phyloP scores from a whole-genome alignment of 176 grass and related monocot species.

The Alopecurus myosuroides region DNA sequence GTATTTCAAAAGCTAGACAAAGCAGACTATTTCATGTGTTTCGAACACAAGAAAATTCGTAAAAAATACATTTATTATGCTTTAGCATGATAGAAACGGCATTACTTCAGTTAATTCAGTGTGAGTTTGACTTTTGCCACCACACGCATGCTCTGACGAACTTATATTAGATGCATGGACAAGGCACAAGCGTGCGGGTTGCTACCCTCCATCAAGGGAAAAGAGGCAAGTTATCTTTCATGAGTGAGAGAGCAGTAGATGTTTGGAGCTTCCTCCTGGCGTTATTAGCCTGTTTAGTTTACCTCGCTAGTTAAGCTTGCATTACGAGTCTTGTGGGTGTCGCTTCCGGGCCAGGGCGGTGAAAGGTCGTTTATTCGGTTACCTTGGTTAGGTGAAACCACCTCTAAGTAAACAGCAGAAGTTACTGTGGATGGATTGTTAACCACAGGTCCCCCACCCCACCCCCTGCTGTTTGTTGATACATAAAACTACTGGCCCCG shows the following conservation, averaged over 20 bases:
- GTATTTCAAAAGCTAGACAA: too few relatives aligned
- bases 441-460: not conserved
- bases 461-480: not conserved
- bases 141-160: not conserved
- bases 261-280: constrained; percentile 9
- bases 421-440: not conserved
- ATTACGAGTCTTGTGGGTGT: not conserved
- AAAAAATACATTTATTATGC: not conserved
- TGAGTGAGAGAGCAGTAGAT: not conserved
- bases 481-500: not conserved
- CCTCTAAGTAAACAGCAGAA: not conserved
- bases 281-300: not conserved
- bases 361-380: constrained; percentile 46
- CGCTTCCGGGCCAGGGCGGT: constrained; percentile 19
- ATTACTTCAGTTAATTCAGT: not conserved
- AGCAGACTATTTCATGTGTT: not conserved
- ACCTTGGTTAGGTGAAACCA: constrained; percentile 14
- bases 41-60: not conserved
- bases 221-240: not conserved
- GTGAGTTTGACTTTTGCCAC: not conserved
- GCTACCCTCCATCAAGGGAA: constrained; percentile 9
- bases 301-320: not conserved
- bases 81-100: not conserved
- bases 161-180: not conserved
- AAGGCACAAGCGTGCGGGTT: constrained; percentile 12